Evolutionary conservation across 768 basidiomycete genomes (phyloP).

Genomic region (Pisolithus orientalis): DNA sequence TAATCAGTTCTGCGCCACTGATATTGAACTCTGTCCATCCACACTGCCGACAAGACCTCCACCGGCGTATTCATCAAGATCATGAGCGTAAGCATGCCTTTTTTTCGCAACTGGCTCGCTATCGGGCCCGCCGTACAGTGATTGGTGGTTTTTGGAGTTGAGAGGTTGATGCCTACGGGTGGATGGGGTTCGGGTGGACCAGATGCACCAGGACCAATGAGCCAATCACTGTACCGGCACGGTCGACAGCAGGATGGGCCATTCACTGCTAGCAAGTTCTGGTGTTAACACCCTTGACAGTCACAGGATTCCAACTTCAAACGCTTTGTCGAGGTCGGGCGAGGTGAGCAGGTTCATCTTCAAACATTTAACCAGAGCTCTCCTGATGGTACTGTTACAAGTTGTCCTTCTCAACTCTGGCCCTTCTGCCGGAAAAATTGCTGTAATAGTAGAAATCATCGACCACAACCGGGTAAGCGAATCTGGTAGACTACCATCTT

Average conservation of each 20-base stretch:
- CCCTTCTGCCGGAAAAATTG: constrained; percentile 81
- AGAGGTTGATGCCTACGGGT: not conserved
- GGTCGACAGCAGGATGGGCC: not conserved
- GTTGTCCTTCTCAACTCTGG: constrained; percentile 94
- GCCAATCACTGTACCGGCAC: not conserved
- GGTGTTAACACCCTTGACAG: not conserved
- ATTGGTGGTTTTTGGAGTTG: not conserved
- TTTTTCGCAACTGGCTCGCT: not conserved
- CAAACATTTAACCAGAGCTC: not conserved
- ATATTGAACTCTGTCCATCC: not conserved
- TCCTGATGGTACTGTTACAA: not conserved
- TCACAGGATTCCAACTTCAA: constrained; percentile 81
- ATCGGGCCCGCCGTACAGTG: no score
- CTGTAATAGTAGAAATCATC: constrained; percentile 94
- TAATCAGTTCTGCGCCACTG: no score
- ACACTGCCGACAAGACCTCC: not conserved
- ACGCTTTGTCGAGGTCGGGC: constrained; percentile 97
- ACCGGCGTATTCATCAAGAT: not conserved
- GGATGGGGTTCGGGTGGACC: not conserved
- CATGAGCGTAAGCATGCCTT: not conserved
- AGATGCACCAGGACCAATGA: not conserved
- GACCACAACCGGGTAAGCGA: constrained; percentile 90
- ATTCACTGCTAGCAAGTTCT: not conserved
- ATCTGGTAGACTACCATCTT: not conserved
- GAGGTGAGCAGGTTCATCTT: constrained; percentile 45